Base-by-base conservation (phyloP, 495 filamentous ascomycete genomes). In the Xanthoparmelia taractica region DNA sequence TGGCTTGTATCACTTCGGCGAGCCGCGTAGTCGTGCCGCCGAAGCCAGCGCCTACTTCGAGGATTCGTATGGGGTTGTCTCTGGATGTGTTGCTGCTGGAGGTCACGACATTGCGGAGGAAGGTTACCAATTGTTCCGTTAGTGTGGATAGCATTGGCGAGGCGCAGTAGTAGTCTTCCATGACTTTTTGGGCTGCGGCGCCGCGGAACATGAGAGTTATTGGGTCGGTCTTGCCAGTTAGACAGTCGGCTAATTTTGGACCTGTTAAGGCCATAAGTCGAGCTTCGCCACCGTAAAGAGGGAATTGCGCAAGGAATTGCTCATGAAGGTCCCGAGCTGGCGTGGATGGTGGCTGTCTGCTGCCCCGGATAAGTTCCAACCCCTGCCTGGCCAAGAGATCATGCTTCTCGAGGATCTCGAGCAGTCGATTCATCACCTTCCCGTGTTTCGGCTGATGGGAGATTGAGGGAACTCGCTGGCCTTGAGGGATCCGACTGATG, bases 41-140 rank as follows among this genome's bases (percentile, higher is more conserved):
- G 64, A 70, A 71, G 8, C 74, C 74, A 0, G 66, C 66, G 11
- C 73, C 74, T 11, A 76, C 66, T 45, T 69, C 68, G 0, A 69
- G 63, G n/a, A 69, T 66, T 29, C 59, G 58, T 15, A 69, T 58
- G 15, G 67, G 69, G 3, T 55, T 58, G 15, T 50, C 60, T 7
- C 60, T 60, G 10, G 60, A 54, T 8, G 47, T 38, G 17, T 31
- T 47, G 33, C 47, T 55, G 36, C 27, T 63, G 36, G 59, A 59
- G 8, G 45, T 45, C 45, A 58, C 61, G 13, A 70, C 48, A 31
- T 57, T 58, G 11, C 41, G 33, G 33, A 76, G 31, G 57, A 73
- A 73, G 34, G 47, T 63, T 5, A 63, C 54, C 17, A 75, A 65
- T 17, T 66, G 65, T 11, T 67, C 67, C 8, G 73, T 73, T 17